A percentile compares a stretch with the other conserved stretches of the same genome.
These are phyloP conservation scores for Diplosphaera chodatii DNA, from an alignment of 139 green algal genomes.

Conservation along the genomic window DNA sequence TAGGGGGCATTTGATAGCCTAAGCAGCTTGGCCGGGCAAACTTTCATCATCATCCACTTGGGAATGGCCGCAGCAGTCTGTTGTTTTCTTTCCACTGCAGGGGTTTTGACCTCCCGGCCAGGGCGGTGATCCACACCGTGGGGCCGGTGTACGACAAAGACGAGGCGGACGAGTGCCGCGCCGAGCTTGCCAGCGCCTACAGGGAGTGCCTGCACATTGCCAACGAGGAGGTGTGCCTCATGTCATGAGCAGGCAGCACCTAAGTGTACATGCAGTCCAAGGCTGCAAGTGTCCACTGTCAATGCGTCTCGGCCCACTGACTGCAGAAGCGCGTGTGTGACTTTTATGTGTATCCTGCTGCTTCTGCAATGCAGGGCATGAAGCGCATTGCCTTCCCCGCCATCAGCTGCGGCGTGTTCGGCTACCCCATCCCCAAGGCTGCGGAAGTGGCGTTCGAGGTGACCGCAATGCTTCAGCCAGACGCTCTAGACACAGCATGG, in stretches of 20 bases:
- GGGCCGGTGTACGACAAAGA: constrained; percentile 68
- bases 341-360: too few relatives aligned
- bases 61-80: too few relatives aligned
- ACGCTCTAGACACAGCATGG: too few relatives aligned
- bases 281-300: too few relatives aligned
- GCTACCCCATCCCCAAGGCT: constrained; percentile 64
- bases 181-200: constrained; percentile 63
- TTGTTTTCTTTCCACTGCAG: neutral
- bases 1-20: too few relatives aligned
- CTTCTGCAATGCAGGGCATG: constrained; percentile 30
- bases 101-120: constrained; percentile 54
- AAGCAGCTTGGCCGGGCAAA: too few relatives aligned
- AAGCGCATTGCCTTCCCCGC: constrained; percentile 75
- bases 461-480: too few relatives aligned
- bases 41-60: too few relatives aligned
- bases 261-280: too few relatives aligned
- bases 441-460: constrained; percentile 39
- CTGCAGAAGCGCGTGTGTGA: too few relatives aligned
- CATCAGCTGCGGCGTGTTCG: constrained; percentile 82
- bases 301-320: too few relatives aligned
- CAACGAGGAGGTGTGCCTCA: constrained; percentile 1
- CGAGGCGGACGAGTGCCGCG: constrained; percentile 26
- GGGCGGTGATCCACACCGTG: constrained; percentile 89
- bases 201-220: constrained; percentile 35
- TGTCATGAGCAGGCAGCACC: too few relatives aligned